These are phyloP conservation scores for Linnemannia schmuckeri DNA, from an alignment of 192 early-diverging fungal genomes.

Conservation along the genomic window DNA sequence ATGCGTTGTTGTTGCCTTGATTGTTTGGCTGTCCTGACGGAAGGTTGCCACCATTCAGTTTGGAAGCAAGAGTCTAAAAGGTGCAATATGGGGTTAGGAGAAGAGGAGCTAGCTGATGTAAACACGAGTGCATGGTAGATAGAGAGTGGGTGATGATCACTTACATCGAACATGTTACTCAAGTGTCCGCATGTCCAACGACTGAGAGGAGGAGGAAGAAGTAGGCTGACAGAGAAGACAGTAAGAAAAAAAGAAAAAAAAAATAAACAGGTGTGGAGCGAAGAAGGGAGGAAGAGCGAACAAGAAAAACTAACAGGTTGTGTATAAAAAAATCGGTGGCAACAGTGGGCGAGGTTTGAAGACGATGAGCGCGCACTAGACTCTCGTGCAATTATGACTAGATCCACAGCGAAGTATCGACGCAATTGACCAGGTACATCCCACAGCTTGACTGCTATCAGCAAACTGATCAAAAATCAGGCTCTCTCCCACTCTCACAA, in stretches of 20 bases:
- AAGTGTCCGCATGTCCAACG: constrained; percentile 15
- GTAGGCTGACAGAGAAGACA: neutral
- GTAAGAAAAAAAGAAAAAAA: neutral
- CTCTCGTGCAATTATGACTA: neutral
- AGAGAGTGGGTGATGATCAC: neutral
- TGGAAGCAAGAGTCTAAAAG: constrained; percentile 15
- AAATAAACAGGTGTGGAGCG: neutral
- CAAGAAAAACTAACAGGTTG: neutral
- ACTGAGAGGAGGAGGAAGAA: neutral
- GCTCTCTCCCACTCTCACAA: neutral
- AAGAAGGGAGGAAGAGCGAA: neutral
- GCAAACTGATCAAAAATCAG: neutral
- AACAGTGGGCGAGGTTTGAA: neutral
- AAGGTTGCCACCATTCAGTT: constrained; percentile 34
- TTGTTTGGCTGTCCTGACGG: constrained; percentile 9
- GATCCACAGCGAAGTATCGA: neutral
- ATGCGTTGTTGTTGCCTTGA: constrained; percentile 1
- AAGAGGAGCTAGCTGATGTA: neutral
- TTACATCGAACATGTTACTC: constrained; percentile 30
- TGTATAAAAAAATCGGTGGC: neutral
- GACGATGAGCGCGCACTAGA: neutral
- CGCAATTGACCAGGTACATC: neutral
- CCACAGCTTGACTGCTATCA: neutral
- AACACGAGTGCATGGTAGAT: too few species aligned
- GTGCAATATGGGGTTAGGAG: neutral